These are phyloP conservation scores for Thelonectria olida DNA, from an alignment of 2,329 filamentous ascomycete species.

Conservation along the genomic window DNA sequence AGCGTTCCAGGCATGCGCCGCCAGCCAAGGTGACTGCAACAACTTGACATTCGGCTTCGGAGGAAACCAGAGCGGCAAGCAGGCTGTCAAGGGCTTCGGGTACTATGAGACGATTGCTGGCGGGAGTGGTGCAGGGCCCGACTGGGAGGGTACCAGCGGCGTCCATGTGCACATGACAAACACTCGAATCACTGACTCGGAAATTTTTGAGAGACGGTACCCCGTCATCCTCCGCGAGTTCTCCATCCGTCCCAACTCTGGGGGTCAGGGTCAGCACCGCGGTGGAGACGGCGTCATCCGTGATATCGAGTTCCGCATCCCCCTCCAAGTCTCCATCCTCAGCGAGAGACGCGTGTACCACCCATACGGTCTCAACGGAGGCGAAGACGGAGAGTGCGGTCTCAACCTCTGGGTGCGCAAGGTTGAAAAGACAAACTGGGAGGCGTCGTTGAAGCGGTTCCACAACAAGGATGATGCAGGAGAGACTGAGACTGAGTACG, in stretches of 20 bases:
- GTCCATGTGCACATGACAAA: constrained; percentile 74
- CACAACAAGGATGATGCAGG: constrained; percentile 45
- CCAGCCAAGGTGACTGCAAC: constrained; percentile 83
- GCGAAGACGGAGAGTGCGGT: constrained; percentile 80
- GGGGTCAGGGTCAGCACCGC: constrained; percentile 70
- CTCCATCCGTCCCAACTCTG: constrained; percentile 68
- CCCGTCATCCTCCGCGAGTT: constrained; percentile 79
- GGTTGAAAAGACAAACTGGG: constrained; percentile 66
- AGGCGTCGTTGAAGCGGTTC: constrained; percentile 53
- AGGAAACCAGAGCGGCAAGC: constrained; percentile 50
- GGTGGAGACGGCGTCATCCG: constrained; percentile 80
- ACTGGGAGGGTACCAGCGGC: constrained; percentile 54
- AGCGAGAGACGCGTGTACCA: constrained; percentile 81
- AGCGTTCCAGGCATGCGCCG: constrained; percentile 82
- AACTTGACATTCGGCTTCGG: constrained; percentile 85
- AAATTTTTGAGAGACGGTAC: constrained; percentile 63
- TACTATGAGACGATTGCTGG: constrained; percentile 70
- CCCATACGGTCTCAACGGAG: constrained; percentile 78
- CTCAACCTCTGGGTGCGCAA: constrained; percentile 88
- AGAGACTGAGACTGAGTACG: constrained; percentile 54
- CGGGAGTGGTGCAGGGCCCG: constrained; percentile 75
- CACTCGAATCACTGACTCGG: constrained; percentile 73
- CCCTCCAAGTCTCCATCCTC: constrained; percentile 80
- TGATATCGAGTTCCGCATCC: constrained; percentile 82
- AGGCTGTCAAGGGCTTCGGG: constrained; percentile 53